phyloP scores from a whole-genome alignment of 2,329 filamentous ascomycete genomes.

The Neonectria hederae region DNA sequence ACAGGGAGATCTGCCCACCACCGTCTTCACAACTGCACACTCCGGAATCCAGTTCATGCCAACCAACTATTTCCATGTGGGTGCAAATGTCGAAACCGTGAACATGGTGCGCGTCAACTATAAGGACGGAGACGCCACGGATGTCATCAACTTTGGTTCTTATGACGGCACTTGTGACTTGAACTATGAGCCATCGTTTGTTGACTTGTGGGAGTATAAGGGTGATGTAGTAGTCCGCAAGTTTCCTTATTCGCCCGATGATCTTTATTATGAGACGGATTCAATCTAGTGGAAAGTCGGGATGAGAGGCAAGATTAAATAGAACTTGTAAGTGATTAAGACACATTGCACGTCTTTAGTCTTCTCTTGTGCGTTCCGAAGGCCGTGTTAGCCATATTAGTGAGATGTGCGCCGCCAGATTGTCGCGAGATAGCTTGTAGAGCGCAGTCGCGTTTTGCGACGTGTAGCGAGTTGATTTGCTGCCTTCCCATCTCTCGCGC shows the following conservation, averaged over 20 bases:
- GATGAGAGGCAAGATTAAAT: neutral
- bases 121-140: slow-evolving; percentile 43
- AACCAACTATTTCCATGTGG: slow-evolving; percentile 52
- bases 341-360: neutral
- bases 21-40: slow-evolving; percentile 16
- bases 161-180: slow-evolving; percentile 41
- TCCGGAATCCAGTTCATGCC: slow-evolving; percentile 22
- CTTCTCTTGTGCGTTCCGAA: neutral
- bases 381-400: no score
- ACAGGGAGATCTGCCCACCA: slow-evolving; percentile 19
- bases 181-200: slow-evolving; percentile 38
- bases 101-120: slow-evolving; percentile 50
- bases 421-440: no score
- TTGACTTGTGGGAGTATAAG: slow-evolving; percentile 49
- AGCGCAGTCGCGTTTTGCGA: no score
- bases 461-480: neutral
- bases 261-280: slow-evolving; percentile 15
- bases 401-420: no score
- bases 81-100: slow-evolving; percentile 39
- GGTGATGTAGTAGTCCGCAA: slow-evolving; percentile 36
- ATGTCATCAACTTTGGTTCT: slow-evolving; percentile 48
- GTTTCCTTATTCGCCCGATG: slow-evolving; percentile 12
- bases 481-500: neutral
- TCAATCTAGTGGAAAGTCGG: neutral
- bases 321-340: no score